phyloP scores from a whole-genome alignment of 306 rosid genomes.

The Vigna trinervia region DNA sequence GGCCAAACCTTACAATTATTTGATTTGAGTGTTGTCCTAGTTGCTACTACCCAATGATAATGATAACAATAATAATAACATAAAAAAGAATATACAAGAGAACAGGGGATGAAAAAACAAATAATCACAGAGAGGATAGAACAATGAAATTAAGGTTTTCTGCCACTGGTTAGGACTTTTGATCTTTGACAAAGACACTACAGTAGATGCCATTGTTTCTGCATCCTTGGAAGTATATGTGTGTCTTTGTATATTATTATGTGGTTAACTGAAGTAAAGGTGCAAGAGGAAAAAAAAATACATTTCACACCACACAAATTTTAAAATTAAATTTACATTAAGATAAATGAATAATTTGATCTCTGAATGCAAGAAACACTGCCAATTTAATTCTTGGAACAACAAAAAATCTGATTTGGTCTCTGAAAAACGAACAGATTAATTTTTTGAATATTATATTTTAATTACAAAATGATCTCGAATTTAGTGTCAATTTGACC shows the following conservation, averaged over 20 bases:
- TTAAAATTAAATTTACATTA: neutral
- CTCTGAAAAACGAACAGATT: too few species aligned
- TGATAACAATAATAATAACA: neutral
- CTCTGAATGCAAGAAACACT: too few species aligned
- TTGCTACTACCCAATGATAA: neutral
- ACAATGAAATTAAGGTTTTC: conserved; percentile 41
- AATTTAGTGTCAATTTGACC: too few species aligned
- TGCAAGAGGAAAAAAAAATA: neutral
- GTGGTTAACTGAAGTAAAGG: neutral
- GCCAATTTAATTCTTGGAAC: too few species aligned
- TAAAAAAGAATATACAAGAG: neutral
- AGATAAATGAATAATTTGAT: too few species aligned
- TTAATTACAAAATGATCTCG: too few species aligned
- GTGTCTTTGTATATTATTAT: conserved; percentile 2
- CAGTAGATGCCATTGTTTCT: conserved; percentile 37
- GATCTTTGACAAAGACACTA: conserved; percentile 46
- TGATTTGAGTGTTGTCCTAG: conserved; percentile 36
- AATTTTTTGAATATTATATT: too few species aligned
- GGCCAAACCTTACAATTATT: conserved; percentile 49
- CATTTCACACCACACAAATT: neutral
- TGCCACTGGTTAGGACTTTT: conserved; percentile 40
- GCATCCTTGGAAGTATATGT: conserved; percentile 35
- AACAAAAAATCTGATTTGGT: too few species aligned
- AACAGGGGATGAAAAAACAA: neutral
- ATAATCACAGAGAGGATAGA: conserved; percentile 16